Conservation (phyloP, 1,284 basidiomycete genomes). For the Filobasidium uniguttulatum region DNA sequence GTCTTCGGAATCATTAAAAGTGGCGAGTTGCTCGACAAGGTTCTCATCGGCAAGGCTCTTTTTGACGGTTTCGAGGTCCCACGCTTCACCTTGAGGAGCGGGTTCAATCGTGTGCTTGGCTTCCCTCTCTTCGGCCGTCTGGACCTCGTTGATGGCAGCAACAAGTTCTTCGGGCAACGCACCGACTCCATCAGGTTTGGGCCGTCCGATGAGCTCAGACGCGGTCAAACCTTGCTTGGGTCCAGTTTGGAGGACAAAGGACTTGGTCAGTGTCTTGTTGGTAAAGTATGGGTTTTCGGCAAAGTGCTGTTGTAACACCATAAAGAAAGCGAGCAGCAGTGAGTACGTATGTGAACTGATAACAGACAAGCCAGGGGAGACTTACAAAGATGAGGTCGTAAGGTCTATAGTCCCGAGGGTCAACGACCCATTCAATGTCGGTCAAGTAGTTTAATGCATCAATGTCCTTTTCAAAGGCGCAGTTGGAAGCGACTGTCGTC, state of each 20-base stretch:
- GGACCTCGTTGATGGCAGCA: neutral
- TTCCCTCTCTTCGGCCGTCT: neutral
- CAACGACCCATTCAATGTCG: slow-evolving; percentile 31
- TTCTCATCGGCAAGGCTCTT: neutral
- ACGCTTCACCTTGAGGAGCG: neutral
- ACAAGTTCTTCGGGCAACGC: too few relatives aligned
- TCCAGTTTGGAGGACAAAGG: slow-evolving; percentile 20
- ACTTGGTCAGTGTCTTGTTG: slow-evolving; percentile 30
- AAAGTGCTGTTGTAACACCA: slow-evolving; percentile 29
- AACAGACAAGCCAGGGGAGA: neutral
- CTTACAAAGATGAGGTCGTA: slow-evolving; percentile 34
- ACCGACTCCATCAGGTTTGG: neutral
- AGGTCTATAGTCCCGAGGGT: slow-evolving; percentile 30
- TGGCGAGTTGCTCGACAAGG: neutral
- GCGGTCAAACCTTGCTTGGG: neutral
- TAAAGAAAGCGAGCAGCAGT: neutral
- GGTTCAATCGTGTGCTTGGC: neutral
- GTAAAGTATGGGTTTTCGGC: slow-evolving; percentile 36
- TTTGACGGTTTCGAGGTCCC: neutral
- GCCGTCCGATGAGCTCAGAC: neutral
- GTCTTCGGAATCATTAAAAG: slow-evolving; percentile 14
- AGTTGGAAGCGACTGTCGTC: slow-evolving; percentile 14
- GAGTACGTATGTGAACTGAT: neutral
- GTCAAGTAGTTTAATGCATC: slow-evolving; percentile 29
- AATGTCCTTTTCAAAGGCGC: slow-evolving; percentile 25